phyloP scores from a whole-genome alignment of 1,139 yeast genomes.

The Saccharomycopsis crataegensis region DNA sequence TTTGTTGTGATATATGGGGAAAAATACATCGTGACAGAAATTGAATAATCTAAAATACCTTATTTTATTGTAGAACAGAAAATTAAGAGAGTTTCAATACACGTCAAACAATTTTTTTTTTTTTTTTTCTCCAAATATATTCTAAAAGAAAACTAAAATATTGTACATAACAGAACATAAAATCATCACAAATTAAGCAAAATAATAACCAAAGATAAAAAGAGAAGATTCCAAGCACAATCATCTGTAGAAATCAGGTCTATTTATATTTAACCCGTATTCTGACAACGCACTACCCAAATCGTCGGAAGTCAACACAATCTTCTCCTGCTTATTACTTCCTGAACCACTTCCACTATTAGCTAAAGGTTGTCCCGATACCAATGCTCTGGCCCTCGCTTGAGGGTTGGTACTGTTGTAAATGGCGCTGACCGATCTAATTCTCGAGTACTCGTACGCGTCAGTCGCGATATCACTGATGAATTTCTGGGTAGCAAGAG shows the following conservation, averaged over 20 bases:
- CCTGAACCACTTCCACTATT: conserved; percentile 36
- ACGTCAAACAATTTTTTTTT: too few species aligned
- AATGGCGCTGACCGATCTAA: conserved; percentile 76
- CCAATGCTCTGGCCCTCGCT: conserved; percentile 70
- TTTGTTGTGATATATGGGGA: background rate
- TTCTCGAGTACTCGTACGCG: conserved; percentile 91
- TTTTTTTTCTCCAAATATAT: background rate
- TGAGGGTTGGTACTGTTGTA: conserved; percentile 83
- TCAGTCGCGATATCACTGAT: conserved; percentile 92
- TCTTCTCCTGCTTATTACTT: conserved; percentile 64
- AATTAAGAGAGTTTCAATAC: background rate
- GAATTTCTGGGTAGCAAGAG: conserved; percentile 93
- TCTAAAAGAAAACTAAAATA: background rate
- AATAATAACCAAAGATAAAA: background rate
- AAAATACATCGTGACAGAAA: background rate
- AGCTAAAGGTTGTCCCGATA: conserved; percentile 53
- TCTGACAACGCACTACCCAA: conserved; percentile 82
- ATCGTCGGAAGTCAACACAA: conserved; percentile 83
- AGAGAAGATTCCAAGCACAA: background rate
- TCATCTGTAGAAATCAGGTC: conserved; percentile 88
- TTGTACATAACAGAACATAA: background rate
- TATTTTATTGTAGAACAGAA: background rate
- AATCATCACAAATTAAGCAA: background rate
- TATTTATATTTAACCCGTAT: conserved; percentile 81
- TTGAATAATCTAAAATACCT: too few species aligned